phyloP scores from a whole-genome alignment of 2,329 filamentous ascomycete genomes.

The Neofusicoccum parvum region DNA sequence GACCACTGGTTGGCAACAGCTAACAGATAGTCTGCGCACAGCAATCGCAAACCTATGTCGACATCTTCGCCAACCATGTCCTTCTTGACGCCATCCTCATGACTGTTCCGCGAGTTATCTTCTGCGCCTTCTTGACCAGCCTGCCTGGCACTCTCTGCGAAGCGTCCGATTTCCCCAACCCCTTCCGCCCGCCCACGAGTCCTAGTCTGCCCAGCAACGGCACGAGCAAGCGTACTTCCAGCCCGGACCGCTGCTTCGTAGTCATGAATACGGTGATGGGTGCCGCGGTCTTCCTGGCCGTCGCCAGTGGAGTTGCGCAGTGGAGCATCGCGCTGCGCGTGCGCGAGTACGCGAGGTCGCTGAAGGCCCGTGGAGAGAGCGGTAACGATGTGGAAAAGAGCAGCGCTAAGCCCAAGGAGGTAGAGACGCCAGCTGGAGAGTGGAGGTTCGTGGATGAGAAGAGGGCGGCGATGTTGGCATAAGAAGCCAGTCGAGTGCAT shows the following conservation, averaged over 20 bases:
- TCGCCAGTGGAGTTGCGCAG: slow-evolving; percentile 35
- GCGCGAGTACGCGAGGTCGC: slow-evolving; percentile 31
- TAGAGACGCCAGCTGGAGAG: neutral
- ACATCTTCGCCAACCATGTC: slow-evolving; percentile 29
- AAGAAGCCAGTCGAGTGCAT: neutral
- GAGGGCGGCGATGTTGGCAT: neutral
- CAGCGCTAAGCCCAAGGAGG: neutral
- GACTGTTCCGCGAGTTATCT: slow-evolving; percentile 26
- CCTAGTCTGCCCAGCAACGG: neutral
- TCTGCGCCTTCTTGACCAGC: slow-evolving; percentile 24
- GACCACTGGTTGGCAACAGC: neutral
- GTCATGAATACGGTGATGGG: slow-evolving; percentile 31
- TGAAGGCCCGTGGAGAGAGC: slow-evolving; percentile 15
- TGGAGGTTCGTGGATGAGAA: slow-evolving; percentile 2
- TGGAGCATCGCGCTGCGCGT: slow-evolving; percentile 38
- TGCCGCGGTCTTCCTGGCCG: slow-evolving; percentile 28
- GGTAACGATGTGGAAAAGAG: slow-evolving; percentile 14
- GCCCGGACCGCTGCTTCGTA: slow-evolving; percentile 30
- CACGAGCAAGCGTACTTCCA: slow-evolving; percentile 31
- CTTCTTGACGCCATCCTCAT: slow-evolving; percentile 30
- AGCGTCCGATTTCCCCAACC: slow-evolving; percentile 19
- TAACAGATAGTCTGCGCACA: neutral
- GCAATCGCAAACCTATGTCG: slow-evolving; percentile 24
- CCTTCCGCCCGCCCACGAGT: slow-evolving; percentile 8
- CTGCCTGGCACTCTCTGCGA: slow-evolving; percentile 23